Evolutionary conservation across 2,329 filamentous ascomycete species (phyloP), one percentile per base, ranked within the genome.

Genomic region (Elsinoe perseae): DNA sequence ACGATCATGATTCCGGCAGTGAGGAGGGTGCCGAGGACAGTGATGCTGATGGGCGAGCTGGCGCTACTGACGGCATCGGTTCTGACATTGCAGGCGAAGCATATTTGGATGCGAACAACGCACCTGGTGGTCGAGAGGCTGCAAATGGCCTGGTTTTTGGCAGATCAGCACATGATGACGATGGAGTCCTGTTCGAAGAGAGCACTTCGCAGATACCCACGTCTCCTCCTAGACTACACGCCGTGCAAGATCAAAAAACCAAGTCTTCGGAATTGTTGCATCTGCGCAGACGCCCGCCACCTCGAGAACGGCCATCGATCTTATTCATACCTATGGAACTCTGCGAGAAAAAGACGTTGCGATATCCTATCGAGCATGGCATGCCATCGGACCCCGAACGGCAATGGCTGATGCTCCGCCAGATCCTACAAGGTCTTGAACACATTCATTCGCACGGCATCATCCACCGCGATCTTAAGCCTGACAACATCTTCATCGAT

Each of bases 301-400:
- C 60, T 56, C 76, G 79, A 42, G 73, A 81, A 3, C 79, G 81
- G 59, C 81, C 81, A 54, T 91, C 86, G 0, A 85, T 91, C 5
- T 78, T 98, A 40, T 98, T 96, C 68, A 97, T 98, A 56, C 93
- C 95, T 59, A 98, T 98, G 93, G 93, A 98, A 68, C 95, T 96
- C 63, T 98, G 93, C 66, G 92, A 97, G 68, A 93, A 92, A 67
- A 82, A 87, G 62, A 97, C 93, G 0, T 79, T 98, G 28, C 85
- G 91, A 18, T 90, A 97, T 75, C 73, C 96, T 27, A 95, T 98
- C 57, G 80, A 82, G 20, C 82, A 85, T 64, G 85, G 84, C 27
- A 73, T 97, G 9, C 82, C 82, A 63, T 84, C 87, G 62, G 83
- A 91, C 57, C 78, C 80, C 1, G 80, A 89, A 25, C 87, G 95